Evolutionary conservation across 805 yeast genomes (phyloP).

Genomic region (Yarrowia sp.): DNA sequence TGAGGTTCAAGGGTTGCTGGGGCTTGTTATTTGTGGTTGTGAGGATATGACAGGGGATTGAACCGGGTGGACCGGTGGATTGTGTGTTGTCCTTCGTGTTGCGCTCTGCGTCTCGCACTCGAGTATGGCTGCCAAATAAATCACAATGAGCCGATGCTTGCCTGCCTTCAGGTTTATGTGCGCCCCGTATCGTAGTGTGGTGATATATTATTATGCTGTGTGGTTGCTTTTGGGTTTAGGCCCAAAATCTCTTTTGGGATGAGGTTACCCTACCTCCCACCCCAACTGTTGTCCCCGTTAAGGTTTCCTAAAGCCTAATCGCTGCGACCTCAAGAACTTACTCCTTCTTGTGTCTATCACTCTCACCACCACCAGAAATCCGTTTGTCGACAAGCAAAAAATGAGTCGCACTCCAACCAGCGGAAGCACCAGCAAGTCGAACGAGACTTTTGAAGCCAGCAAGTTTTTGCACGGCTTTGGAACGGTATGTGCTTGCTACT

Average conservation of each 20-base stretch:
- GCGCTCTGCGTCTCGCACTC: not conserved
- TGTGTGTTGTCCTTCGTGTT: not conserved
- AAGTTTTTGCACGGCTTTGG: conserved; percentile 7
- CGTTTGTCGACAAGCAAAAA: not conserved
- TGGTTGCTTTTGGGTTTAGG: conserved; percentile 12
- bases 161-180: not conserved
- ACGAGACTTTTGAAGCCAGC: conserved; percentile 17
- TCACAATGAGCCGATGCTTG: not conserved
- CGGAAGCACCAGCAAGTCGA: conserved; percentile 1
- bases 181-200: conserved; percentile 9
- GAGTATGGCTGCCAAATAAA: not conserved
- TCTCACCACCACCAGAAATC: not conserved
- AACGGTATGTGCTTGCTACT: not conserved
- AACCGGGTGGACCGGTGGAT: not conserved
- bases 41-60: not conserved
- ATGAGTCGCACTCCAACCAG: conserved; percentile 12
- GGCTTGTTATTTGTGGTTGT: not conserved
- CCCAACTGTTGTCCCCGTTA: not conserved
- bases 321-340: not conserved
- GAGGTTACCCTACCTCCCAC: not conserved
- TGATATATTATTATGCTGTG: conserved; percentile 16
- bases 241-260: conserved; percentile 19
- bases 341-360: not conserved
- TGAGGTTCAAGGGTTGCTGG: not conserved
- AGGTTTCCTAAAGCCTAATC: conserved; percentile 9